Evolutionary conservation across 106 monocot genomes (phyloP), one percentile per base, ranked within the genome.

Genomic region (Triglochin maritima): DNA sequence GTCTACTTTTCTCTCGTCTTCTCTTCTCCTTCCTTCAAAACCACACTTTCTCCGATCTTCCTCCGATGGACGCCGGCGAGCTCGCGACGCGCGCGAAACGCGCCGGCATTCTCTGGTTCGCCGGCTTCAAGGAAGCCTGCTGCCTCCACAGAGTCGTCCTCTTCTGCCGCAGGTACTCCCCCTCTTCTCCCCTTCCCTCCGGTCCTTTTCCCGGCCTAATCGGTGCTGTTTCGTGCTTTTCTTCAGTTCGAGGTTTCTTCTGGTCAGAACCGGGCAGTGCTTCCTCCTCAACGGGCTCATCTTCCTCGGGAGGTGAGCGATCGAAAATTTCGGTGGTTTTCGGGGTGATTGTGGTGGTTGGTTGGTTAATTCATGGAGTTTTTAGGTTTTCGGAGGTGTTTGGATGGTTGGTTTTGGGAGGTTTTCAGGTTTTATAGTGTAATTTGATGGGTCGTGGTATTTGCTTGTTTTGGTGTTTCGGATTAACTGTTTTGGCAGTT

Each of bases 211-310:
- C 17, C 16, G 50, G 57, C 14, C 4, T 43, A 1, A 29, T 29
- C 29, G 29, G 29, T 29, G 29, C 29, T 29, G 29, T 29, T 29
- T 29, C 29, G 8, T 72, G 44, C 10, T 60, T 69, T 12, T 3
- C 4, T 59, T 73, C 73, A 98, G 98, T n/a, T 98, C 98, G 72
- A 80, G 73, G 78, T 63, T 61, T 65, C 78, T 98, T 41, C 69
- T 69, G 69, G 71, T 81, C 29, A 82, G 88, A 64, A 89, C 82
- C 13, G 86, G 87, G 16, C 98, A 98, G 75, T 98, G 98, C 74
- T 98, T 98, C 49, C 86, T 98, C 53, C 56, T 98, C 51, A 98
- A 98, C 73, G 98, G 98, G 0, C 62, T 98, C 13, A 98, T 98
- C 49, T 98, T 84, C 81, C 66, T 98, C 6, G 96, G 92, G 58